Percentiles rank a stretch among this genome's conserved stretches.
These are phyloP conservation scores for Mycena capillaripes DNA, from an alignment of 768 basidiomycete genomes.

Conservation along the genomic window DNA sequence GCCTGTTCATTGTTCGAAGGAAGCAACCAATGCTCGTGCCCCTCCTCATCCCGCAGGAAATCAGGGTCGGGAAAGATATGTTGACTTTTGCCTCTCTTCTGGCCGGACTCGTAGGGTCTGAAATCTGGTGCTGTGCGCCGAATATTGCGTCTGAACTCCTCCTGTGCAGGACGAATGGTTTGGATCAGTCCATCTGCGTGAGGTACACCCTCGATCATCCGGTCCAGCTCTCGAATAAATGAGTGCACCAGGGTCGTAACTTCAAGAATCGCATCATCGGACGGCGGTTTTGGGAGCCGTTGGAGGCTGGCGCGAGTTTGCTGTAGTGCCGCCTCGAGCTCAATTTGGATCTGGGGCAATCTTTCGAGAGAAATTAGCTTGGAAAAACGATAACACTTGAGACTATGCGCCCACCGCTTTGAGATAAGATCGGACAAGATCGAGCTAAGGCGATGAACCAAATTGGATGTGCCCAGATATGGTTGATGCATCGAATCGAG, in stretches of 20 bases:
- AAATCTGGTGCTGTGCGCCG: conserved; percentile 71
- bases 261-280: conserved; percentile 68
- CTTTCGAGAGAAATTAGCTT: conserved; percentile 52
- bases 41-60: no score
- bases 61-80: no score
- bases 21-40: no score
- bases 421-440: conserved; percentile 77
- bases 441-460: conserved; percentile 69
- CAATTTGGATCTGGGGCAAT: conserved; percentile 72
- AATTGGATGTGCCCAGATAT: conserved; percentile 68
- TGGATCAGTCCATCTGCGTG: conserved; percentile 68
- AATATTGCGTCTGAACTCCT: conserved; percentile 62
- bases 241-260: conserved; percentile 60
- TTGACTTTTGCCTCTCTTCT: neutral
- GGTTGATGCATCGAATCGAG: conserved; percentile 64
- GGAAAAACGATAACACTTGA: conserved; percentile 60
- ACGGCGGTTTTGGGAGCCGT: conserved; percentile 64
- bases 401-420: no score
- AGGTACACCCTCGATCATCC: conserved; percentile 66
- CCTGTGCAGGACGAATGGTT: conserved; percentile 62
- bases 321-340: conserved; percentile 61
- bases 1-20: no score
- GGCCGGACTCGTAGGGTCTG: conserved; percentile 56
- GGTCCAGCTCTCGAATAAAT: conserved; percentile 61
- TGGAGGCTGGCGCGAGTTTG: conserved; percentile 50